Evolutionary conservation across 2,329 filamentous ascomycete genomes (phyloP).

Genomic region (Cephalotrichum gorgonifer): DNA sequence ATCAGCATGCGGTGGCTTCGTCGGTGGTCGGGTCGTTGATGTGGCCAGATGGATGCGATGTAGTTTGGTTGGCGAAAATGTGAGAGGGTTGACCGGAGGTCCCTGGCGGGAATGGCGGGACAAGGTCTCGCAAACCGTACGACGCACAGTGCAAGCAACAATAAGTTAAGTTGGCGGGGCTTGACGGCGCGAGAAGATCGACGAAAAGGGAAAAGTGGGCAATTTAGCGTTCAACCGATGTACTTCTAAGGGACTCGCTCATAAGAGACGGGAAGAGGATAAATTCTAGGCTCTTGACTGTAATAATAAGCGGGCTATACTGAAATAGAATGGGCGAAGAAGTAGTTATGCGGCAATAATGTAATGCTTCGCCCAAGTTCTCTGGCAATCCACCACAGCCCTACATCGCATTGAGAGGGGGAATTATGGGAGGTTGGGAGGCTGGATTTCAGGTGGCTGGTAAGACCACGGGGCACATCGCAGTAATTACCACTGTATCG

Average conservation of each 20-base stretch:
- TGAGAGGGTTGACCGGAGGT: neutral
- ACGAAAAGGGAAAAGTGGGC: neutral
- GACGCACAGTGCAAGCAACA: neutral
- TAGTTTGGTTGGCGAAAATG: neutral
- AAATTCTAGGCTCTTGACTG: neutral
- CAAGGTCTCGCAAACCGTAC: neutral
- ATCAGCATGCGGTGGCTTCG: neutral
- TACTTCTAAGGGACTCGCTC: neutral
- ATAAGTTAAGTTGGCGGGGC: neutral
- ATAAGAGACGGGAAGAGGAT: neutral
- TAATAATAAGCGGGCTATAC: neutral
- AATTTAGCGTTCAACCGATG: too few relatives aligned
- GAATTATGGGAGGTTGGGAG: neutral
- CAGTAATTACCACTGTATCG: neutral
- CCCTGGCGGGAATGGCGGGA: neutral
- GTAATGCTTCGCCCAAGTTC: neutral
- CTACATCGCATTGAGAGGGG: neutral
- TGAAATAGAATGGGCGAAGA: neutral
- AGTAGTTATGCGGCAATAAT: neutral
- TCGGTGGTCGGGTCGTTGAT: neutral
- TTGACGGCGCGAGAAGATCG: neutral
- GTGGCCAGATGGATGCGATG: neutral
- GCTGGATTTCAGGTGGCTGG: neutral
- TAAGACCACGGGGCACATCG: too few relatives aligned
- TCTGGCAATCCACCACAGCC: neutral